Base-by-base conservation (phyloP, 148 eudicot genomes). In the Nepenthes gracilis region DNA sequence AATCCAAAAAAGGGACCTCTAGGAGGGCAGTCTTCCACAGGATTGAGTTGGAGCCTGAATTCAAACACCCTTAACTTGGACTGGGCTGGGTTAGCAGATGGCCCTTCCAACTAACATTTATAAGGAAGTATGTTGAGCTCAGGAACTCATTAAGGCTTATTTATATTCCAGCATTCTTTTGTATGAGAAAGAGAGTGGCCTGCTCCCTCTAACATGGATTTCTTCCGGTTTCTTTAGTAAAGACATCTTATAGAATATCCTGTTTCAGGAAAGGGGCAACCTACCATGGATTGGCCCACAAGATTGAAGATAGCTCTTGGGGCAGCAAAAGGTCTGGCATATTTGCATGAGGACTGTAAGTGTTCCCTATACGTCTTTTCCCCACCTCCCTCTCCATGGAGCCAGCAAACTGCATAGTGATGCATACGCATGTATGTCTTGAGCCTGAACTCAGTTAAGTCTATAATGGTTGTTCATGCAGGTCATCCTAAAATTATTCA, bases 401-500 rank as follows among this genome's bases (percentile, higher is more conserved):
- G 6, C n/a, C 2, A 32, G 32, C n/a, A 12, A 7, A n/a, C 14
- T 52, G 15, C 6, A 12, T 32, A 52, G 5, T 52, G 55, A 8
- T 40, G 0, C 8, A 40, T 40, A 8, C 8, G 45, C 4, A 40
- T 40, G 4, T 40, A 40, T 40, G 45, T 40, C 8, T 3, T 40
- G 23, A 40, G 45, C 8, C 8, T 4, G 8, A 40, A 4, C 45
- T 40, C n/a, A n/a, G n/a, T n/a, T 52, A 52, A 12, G 12, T n/a
- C 54, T 52, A 12, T 52, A 7, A 1, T n/a, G n/a, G 15, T 6
- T 52, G 32, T 12, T 2, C 6, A 64, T 75, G 64, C 67, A 85
- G 92, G 92, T 58, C 74, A 72, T 56, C 93, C 93, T 11, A 70
- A 67, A 65, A 83, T 86, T 36, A 83, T 86, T 59, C 88, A 86